Evolutionary conservation across 257 asterid genomes (phyloP).

Genomic region (Avicennia marina): DNA sequence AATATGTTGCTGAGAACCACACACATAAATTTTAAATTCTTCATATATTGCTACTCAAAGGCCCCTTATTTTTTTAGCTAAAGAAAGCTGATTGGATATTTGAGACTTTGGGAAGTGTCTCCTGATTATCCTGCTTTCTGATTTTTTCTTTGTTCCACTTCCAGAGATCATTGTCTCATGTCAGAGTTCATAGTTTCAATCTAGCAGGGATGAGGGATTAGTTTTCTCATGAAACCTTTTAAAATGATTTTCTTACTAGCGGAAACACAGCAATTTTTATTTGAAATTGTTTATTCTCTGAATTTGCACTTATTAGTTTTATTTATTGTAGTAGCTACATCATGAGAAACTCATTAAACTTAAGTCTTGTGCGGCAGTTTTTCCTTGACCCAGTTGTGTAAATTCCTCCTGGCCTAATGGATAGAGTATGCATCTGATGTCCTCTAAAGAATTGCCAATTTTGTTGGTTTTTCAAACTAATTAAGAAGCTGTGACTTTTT

Average conservation of each 20-base stretch:
- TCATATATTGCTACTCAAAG: too few relatives aligned
- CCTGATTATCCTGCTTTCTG: background rate
- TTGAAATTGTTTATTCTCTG: too few relatives aligned
- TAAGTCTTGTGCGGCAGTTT: constrained; percentile 4
- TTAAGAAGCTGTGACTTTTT: background rate
- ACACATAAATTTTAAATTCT: too few relatives aligned
- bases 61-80: too few relatives aligned
- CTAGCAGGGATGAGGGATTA: too few relatives aligned
- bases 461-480: background rate
- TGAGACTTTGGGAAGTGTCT: background rate
- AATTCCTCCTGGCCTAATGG: constrained; percentile 21
- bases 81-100: background rate
- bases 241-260: background rate
- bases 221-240: background rate
- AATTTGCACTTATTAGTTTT: background rate
- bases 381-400: constrained; percentile 42
- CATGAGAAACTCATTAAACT: background rate
- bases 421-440: constrained; percentile 56
- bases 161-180: background rate
- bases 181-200: too few relatives aligned
- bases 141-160: background rate
- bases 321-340: background rate
- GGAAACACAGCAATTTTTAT: too few relatives aligned
- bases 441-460: background rate
- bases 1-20: too few relatives aligned